A percentile compares a stretch with the other conserved stretches of the same genome.
Conservation (phyloP, 805 yeast genomes). For the Lipomyces starkeyi region DNA sequence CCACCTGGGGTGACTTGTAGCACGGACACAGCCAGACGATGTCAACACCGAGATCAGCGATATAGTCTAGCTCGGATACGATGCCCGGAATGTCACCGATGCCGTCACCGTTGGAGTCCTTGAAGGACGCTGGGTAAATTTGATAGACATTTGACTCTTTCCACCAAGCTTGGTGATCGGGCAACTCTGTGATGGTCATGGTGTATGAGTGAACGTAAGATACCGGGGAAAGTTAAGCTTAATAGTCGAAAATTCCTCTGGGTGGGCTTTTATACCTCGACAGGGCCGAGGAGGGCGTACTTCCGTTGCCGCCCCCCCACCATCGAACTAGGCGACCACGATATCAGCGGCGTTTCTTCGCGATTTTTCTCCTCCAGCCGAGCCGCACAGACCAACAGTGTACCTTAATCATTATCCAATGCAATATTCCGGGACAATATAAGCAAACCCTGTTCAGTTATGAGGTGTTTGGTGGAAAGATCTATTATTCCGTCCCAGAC, state of each 20-base stretch:
- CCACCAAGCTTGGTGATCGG: conserved; percentile 50
- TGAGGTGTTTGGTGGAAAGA: no score
- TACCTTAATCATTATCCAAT: no score
- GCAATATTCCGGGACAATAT: no score
- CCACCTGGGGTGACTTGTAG: conserved; percentile 64
- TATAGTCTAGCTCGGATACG: conserved; percentile 57
- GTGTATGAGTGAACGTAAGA: background rate
- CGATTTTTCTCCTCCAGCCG: background rate
- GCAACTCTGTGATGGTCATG: background rate
- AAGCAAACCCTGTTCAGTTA: no score
- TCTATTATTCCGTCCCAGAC: no score
- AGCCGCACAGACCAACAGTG: background rate
- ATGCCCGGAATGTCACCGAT: conserved; percentile 63
- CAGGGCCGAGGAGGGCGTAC: background rate
- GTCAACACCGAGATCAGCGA: conserved; percentile 57
- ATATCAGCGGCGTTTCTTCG: background rate
- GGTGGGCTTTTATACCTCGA: background rate
- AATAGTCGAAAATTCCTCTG: background rate
- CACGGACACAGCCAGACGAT: conserved; percentile 65
- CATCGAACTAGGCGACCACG: background rate
- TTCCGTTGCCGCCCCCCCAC: background rate
- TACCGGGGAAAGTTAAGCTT: background rate
- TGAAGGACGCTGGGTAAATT: conserved; percentile 66
- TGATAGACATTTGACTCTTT: conserved; percentile 59
- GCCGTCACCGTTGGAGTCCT: conserved; percentile 66